Evolutionary conservation across 192 early-diverging fungal species (phyloP).

Genomic region (Coemansia sp.): DNA sequence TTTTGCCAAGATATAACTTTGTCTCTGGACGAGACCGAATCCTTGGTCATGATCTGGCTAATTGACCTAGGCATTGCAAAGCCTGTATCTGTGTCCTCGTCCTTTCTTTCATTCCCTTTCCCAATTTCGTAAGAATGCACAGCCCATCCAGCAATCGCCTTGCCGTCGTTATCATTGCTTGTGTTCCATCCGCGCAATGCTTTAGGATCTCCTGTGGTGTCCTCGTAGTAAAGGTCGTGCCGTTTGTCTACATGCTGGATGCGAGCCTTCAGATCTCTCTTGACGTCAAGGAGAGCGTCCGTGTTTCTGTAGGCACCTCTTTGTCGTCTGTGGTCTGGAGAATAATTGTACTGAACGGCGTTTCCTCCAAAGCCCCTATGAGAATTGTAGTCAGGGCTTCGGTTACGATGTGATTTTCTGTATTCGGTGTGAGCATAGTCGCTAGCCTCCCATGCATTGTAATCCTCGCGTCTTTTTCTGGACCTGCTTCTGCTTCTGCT

Average conservation of each 20-base stretch:
- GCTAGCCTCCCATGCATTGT: too few relatives aligned
- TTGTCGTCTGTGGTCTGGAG: neutral
- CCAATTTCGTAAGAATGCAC: neutral
- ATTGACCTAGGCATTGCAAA: slow-evolving; percentile 39
- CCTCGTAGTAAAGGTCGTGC: neutral
- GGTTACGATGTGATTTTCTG: neutral
- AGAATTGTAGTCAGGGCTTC: neutral
- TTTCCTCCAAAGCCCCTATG: neutral
- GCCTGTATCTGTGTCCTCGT: neutral
- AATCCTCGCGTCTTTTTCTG: neutral
- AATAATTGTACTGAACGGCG: too few relatives aligned
- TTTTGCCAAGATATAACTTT: slow-evolving; percentile 30
- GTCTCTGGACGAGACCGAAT: slow-evolving; percentile 7
- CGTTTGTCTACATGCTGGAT: neutral
- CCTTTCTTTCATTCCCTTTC: neutral
- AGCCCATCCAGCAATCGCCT: neutral
- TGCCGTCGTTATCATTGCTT: neutral
- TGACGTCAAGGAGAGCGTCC: neutral
- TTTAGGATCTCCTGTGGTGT: neutral
- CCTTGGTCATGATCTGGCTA: slow-evolving; percentile 12
- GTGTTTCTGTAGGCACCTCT: neutral
- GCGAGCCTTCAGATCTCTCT: neutral
- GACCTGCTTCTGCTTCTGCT: neutral
- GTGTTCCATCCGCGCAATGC: neutral
- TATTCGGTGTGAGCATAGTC: neutral